phyloP scores from a whole-genome alignment of 179 eudicot genomes.

The Drosera spatulata region DNA sequence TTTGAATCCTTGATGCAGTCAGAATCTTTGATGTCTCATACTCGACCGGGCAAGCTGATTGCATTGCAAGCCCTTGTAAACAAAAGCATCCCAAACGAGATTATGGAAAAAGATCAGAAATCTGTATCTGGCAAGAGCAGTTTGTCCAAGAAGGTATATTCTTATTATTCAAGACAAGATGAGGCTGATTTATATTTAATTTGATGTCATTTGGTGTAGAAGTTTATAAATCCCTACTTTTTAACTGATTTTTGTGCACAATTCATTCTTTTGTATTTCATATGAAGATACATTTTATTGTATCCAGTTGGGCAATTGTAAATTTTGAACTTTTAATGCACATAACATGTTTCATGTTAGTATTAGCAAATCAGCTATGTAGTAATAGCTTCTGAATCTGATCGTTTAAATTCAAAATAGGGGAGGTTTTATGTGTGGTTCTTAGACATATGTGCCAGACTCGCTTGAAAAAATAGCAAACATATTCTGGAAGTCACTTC shows the following conservation, averaged over 20 bases:
- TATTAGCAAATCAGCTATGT: no score
- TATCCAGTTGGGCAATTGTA: no score
- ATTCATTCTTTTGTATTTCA: not conserved
- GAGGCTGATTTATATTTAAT: not conserved
- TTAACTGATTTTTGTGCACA: not conserved
- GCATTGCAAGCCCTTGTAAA: slow-evolving; percentile 67
- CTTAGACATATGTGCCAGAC: no score
- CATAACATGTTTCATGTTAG: no score
- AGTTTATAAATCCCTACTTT: not conserved
- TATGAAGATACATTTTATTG: not conserved
- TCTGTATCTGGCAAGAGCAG: slow-evolving; percentile 18
- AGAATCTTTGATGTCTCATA: slow-evolving; percentile 52
- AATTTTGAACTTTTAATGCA: no score
- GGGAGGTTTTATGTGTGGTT: no score
- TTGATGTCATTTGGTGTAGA: not conserved
- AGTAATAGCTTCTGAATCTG: no score
- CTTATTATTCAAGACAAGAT: no score
- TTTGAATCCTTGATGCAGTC: slow-evolving; percentile 73
- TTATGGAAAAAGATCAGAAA: slow-evolving; percentile 22
- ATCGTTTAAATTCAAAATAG: no score
- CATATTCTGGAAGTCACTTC: no score
- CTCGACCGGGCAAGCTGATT: slow-evolving; percentile 64
- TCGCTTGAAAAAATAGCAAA: no score
- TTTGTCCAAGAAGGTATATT: slow-evolving; percentile 37
- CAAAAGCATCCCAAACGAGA: slow-evolving; percentile 35